Base-by-base conservation (phyloP, 768 basidiomycete genomes). In the Harrya chromipes region DNA sequence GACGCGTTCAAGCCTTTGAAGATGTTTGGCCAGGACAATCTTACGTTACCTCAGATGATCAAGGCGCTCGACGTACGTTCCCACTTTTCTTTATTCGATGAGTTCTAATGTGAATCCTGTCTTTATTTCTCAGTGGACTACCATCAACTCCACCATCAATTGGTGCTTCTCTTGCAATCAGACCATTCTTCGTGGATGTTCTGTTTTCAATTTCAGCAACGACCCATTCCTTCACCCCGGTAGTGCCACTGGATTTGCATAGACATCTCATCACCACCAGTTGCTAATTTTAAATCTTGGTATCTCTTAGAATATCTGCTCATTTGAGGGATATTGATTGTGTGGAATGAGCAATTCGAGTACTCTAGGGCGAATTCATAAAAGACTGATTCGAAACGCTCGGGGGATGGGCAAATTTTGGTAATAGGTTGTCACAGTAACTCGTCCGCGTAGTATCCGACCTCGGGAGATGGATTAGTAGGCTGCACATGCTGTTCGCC, bases 1-100 rank as follows among this genome's bases (percentile, higher is more conserved):
- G 69, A 71, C 16, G 70, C 68, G 53, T 85, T 86, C 74, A 65
- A 74, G 47, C 77, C 81, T 38, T 64, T 89, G 60, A 77, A 85
- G 56, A 83, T 85, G 70, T 90, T 88, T 60, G 84, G 82, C 42
- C 52, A 59, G 29, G 33, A 65, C 27, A 67, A 21, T 38, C 52
- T 67, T 17, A 49, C 53, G 3, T 24, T 69, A 10, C 47, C 61
- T 10, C 31, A 38, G 17, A 4, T 67, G 23, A 57, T 65, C 36
- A 9, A 24, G 14, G 33, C 48, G 1, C 50, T 67, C 14, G 57
- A 49, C 35, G 67, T 67, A 26, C 40, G 56, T 23, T 38, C 3
- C 24, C 20, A 4, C 19, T 27, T 6, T 26, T 3, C 19, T 29
- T 9, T 2, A 40, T 36, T 29, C 14, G 1, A 14, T 13, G 8